Conservation (phyloP, 352 stramenopile species). For the Blastocystis sp. region DNA sequence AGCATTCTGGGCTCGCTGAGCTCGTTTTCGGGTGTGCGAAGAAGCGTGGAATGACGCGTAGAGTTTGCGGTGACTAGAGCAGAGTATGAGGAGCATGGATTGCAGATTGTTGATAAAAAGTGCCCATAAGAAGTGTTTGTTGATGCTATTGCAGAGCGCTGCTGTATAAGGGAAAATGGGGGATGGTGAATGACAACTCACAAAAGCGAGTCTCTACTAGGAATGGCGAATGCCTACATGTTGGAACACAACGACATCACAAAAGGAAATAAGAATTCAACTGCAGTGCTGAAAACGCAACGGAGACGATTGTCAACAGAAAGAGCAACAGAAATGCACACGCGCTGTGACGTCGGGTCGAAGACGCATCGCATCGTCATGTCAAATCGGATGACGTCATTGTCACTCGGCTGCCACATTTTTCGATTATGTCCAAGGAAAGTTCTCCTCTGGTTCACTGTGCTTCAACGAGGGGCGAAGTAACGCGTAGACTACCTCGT, state of each 20-base stretch:
- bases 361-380: constrained; percentile 33
- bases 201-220: neutral
- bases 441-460: constrained; percentile 13
- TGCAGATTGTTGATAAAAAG: constrained; percentile 36
- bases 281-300: no score
- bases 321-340: no score
- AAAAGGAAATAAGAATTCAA: no score
- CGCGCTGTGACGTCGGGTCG: no score
- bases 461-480: neutral
- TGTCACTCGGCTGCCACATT: neutral
- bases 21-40: constrained; percentile 25
- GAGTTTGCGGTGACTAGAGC: constrained; percentile 49
- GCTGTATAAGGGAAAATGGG: neutral
- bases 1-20: constrained; percentile 44
- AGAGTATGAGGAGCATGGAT: constrained; percentile 47
- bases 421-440: constrained; percentile 23
- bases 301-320: no score
- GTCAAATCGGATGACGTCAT: constrained; percentile 17
- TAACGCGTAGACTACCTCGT: constrained; percentile 61
- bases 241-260: no score
- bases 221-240: no score
- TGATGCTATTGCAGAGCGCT: neutral
- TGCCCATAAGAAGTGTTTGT: constrained; percentile 19
- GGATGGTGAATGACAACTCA: neutral
- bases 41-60: neutral